phyloP scores from a whole-genome alignment of 208 protist genomes.

The Acanthamoeba castellanii region DNA sequence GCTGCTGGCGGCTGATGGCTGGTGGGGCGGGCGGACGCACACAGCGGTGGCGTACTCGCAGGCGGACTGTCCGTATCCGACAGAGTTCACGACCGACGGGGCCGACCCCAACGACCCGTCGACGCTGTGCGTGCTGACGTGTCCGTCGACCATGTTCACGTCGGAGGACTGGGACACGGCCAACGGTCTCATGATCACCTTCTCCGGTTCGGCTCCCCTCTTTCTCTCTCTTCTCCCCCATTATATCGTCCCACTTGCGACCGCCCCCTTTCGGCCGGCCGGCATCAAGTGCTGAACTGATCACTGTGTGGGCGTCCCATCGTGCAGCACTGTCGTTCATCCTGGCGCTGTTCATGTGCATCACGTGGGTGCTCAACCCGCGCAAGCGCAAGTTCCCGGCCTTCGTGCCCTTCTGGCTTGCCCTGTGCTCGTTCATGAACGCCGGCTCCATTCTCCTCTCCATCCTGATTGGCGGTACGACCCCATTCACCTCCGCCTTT shows the following conservation, averaged over 20 bases:
- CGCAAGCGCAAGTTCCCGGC: conserved; percentile 1
- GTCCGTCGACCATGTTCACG: background rate
- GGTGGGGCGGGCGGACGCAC: no score
- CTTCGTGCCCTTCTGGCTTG: conserved; percentile 14
- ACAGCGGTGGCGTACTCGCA: background rate
- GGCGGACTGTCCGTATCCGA: conserved; percentile 6
- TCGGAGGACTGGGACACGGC: background rate
- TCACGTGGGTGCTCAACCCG: conserved; percentile 8
- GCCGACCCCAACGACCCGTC: background rate
- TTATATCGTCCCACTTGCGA: background rate
- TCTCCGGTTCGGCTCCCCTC: background rate
- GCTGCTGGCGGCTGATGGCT: no score
- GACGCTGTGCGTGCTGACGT: background rate
- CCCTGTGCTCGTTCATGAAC: background rate
- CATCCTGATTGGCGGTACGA: conserved; percentile 1
- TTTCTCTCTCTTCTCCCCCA: no score
- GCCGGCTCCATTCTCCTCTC: background rate
- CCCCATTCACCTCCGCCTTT: background rate
- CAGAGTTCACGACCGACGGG: background rate
- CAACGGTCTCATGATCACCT: background rate
- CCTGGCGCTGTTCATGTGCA: background rate
- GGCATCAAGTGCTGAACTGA: background rate
- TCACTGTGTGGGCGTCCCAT: background rate
- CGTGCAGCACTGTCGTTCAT: background rate
- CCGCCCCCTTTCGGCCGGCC: background rate